phyloP scores from a whole-genome alignment of 1,139 yeast species.

The Candida labiduridarum region DNA sequence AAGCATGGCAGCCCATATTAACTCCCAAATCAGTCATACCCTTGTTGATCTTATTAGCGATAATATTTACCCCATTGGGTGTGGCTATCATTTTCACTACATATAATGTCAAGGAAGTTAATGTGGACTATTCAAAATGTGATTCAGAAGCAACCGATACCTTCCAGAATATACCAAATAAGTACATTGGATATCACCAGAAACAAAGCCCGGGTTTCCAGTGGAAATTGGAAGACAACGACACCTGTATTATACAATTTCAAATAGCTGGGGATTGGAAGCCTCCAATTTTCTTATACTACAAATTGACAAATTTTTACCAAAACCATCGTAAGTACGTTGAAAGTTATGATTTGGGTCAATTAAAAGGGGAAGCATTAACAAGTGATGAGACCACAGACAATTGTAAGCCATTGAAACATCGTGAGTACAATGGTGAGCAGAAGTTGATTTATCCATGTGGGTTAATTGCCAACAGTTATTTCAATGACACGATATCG shows the following conservation, averaged over 20 bases:
- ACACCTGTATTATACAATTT: conserved; percentile 59
- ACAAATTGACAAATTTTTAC: conserved; percentile 70
- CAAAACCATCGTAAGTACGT: conserved; percentile 83
- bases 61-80: conserved; percentile 77
- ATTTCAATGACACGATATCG: conserved; percentile 82
- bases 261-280: conserved; percentile 58
- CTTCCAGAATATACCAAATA: conserved; percentile 51
- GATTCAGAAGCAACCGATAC: conserved; percentile 35
- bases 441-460: conserved; percentile 73
- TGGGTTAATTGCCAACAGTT: conserved; percentile 91
- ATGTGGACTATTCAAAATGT: conserved; percentile 64
- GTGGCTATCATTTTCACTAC: conserved; percentile 64
- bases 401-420: conserved; percentile 63
- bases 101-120: conserved; percentile 59
- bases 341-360: conserved; percentile 65
- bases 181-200: conserved; percentile 52
- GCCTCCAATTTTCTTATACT: conserved; percentile 66
- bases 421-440: conserved; percentile 35
- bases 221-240: conserved; percentile 52
- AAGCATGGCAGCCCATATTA: conserved; percentile 83
- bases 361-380: conserved; percentile 65
- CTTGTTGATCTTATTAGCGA: conserved; percentile 57
- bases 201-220: conserved; percentile 46
- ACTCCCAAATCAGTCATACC: conserved; percentile 80
- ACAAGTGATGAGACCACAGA: conserved; percentile 43